These are phyloP conservation scores for Psilocybe cubensis DNA, from an alignment of 768 basidiomycete genomes.

Conservation along the genomic window DNA sequence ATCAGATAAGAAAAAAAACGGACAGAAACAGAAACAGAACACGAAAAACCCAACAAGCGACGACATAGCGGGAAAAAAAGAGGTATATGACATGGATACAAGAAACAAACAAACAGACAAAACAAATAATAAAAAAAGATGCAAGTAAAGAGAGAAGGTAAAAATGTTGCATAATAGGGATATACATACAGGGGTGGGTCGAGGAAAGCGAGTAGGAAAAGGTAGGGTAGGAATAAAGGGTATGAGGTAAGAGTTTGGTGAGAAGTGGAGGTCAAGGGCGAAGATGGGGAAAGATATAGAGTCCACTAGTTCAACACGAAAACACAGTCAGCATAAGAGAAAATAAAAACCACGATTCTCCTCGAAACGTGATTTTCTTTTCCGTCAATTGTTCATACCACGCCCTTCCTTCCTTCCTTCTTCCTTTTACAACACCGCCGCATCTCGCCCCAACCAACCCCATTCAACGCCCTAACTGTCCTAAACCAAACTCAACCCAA, in stretches of 20 bases:
- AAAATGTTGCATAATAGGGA: conserved; percentile 1
- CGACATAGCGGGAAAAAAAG: no score
- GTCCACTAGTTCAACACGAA: conserved; percentile 13
- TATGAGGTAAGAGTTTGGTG: no score
- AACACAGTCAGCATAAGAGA: conserved; percentile 15
- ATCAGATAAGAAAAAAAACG: no score
- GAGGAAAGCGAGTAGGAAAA: no score
- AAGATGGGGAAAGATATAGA: neutral
- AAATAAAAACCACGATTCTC: conserved; percentile 4
- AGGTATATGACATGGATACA: no score
- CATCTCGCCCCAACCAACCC: neutral
- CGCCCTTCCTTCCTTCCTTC: neutral
- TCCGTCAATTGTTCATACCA: neutral
- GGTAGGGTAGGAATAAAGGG: no score
- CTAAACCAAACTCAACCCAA: neutral
- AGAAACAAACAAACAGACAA: neutral
- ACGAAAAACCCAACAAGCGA: neutral
- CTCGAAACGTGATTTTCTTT: neutral
- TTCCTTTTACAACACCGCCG: neutral
- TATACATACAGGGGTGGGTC: conserved; percentile 6
- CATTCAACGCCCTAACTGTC: no score
- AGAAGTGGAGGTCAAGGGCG: neutral
- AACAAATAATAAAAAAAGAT: neutral
- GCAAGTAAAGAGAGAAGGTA: neutral
- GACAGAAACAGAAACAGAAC: neutral